Evolutionary conservation across 768 basidiomycete genomes (phyloP).

Genomic region (Suillus fuscotomentosus): DNA sequence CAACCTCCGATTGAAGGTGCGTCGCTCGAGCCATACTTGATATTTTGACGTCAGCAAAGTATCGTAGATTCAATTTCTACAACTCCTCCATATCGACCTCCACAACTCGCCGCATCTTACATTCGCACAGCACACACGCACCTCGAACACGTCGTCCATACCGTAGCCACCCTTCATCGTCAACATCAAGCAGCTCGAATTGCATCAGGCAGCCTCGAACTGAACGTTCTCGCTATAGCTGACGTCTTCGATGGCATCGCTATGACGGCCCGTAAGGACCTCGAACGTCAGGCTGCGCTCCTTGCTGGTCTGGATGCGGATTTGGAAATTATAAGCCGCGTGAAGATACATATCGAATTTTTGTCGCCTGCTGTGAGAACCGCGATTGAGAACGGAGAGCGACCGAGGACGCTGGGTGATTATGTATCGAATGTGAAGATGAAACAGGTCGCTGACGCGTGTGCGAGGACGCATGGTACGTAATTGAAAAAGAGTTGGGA

Average conservation of each 20-base stretch:
- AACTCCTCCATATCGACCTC: slow-evolving; percentile 71
- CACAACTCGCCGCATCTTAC: slow-evolving; percentile 66
- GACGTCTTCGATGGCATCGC: slow-evolving; percentile 70
- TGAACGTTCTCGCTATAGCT: slow-evolving; percentile 66
- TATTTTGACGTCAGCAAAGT: background rate
- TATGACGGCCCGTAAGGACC: slow-evolving; percentile 52
- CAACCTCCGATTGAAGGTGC: slow-evolving; percentile 75
- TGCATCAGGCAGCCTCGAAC: slow-evolving; percentile 69
- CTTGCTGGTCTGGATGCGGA: slow-evolving; percentile 68
- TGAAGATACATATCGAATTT: slow-evolving; percentile 74
- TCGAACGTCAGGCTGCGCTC: slow-evolving; percentile 62
- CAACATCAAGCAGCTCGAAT: slow-evolving; percentile 74
- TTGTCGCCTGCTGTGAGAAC: slow-evolving; percentile 63
- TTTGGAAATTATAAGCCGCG: slow-evolving; percentile 63
- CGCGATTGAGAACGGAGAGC: slow-evolving; percentile 71
- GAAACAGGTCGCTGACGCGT: slow-evolving; percentile 75
- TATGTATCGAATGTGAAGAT: slow-evolving; percentile 81
- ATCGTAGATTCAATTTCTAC: slow-evolving; percentile 54
- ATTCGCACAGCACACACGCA: slow-evolving; percentile 62
- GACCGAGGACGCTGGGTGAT: slow-evolving; percentile 69
- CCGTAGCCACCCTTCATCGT: slow-evolving; percentile 50
- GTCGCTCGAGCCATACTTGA: slow-evolving; percentile 10
- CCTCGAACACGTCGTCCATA: slow-evolving; percentile 56
- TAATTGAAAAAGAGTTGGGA: slow-evolving; percentile 8
- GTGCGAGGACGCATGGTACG: slow-evolving; percentile 66